Conservation (phyloP, 129 eudicot species). For the Cynara cardunculus region DNA sequence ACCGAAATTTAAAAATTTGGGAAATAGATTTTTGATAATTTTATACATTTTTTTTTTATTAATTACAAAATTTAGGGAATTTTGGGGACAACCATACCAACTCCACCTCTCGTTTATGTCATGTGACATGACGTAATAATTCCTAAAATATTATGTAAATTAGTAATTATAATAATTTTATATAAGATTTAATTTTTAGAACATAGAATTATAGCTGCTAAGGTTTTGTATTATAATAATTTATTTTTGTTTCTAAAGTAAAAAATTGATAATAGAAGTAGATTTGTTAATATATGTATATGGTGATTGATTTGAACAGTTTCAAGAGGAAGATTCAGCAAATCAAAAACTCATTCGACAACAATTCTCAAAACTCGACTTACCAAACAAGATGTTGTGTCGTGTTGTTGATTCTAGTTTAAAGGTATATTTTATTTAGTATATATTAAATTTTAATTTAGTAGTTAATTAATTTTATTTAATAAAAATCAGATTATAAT, state of each 20-base stretch:
- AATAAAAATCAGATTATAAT: neutral
- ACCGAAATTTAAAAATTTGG: no score
- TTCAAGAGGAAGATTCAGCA: conserved; percentile 54
- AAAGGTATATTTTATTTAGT: conserved; percentile 30
- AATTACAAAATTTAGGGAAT: no score
- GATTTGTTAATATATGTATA: no score
- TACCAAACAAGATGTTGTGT: conserved; percentile 65
- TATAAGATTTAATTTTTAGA: neutral
- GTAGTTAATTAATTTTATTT: neutral
- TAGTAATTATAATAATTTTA: neutral
- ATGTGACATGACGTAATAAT: neutral
- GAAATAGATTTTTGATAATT: no score
- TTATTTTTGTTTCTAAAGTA: no score
- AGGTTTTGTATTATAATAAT: no score
- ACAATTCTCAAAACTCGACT: conserved; percentile 46
- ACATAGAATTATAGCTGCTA: no score
- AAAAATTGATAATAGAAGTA: no score
- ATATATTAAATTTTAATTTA: neutral
- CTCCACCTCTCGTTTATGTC: neutral
- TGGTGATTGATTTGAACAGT: neutral
- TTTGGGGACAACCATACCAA: neutral
- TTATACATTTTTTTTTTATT: neutral
- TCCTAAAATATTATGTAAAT: no score
- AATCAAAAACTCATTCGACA: conserved; percentile 44
- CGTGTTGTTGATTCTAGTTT: conserved; percentile 43